phyloP scores from a whole-genome alignment of 164 flowering plant species.

The Chloranthus sessilifolius region DNA sequence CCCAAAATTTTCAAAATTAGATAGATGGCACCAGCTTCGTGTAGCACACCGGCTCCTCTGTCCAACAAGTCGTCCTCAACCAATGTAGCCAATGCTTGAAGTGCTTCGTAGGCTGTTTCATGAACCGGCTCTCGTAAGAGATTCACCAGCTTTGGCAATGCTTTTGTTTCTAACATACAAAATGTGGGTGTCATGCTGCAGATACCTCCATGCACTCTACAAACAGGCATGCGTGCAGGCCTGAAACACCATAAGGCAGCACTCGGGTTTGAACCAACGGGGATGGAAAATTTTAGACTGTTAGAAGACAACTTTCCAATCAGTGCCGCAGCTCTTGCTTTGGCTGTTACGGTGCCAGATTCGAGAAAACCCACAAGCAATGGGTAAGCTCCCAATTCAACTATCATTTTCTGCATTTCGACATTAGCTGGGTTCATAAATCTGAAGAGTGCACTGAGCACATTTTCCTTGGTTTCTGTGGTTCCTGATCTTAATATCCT shows the following conservation, averaged over 20 bases:
- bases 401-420: constrained; percentile 41
- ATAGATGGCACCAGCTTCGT: constrained; percentile 43
- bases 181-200: constrained; percentile 42
- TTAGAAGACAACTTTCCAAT: constrained; percentile 53
- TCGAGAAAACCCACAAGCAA: constrained; percentile 42
- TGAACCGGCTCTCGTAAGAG: constrained; percentile 37
- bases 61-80: constrained; percentile 30
- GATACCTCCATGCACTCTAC: constrained; percentile 48
- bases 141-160: constrained; percentile 44
- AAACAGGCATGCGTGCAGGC: constrained; percentile 17
- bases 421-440: constrained; percentile 57
- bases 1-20: constrained; percentile 35
- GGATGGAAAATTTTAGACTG: constrained; percentile 30
- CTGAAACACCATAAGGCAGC: constrained; percentile 32
- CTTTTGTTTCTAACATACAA: constrained; percentile 55
- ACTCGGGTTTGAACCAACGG: no score
- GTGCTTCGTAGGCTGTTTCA: constrained; percentile 53
- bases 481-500: constrained; percentile 38
- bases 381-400: constrained; percentile 44
- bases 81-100: constrained; percentile 56
- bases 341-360: constrained; percentile 37
- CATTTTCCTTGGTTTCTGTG: constrained; percentile 62
- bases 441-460: constrained; percentile 58
- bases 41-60: constrained; percentile 46
- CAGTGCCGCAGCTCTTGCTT: constrained; percentile 63